Base-by-base conservation (phyloP, 441 rosid genomes). In the Aleurites moluccanus region DNA sequence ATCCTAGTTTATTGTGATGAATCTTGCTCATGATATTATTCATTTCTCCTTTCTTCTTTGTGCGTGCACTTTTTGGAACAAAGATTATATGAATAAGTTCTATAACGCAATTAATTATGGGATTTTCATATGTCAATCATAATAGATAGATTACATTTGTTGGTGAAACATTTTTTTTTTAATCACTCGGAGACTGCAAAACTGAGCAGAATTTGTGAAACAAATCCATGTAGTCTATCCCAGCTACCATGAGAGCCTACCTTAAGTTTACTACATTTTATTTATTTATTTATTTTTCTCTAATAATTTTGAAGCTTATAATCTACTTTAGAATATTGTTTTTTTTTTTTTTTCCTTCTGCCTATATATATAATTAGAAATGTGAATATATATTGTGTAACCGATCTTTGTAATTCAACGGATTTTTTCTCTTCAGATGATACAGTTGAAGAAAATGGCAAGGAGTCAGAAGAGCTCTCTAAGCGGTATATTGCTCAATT, bases 381-480 rank as follows among this genome's bases (percentile, higher is more conserved):
- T 55, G 3, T 55, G 8, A 21, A n/a, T 27, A 55, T 55, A 20
- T 5, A 55, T 14, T 0, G 56, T 18, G 21, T 18, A 52, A 16
- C 21, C 1, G 56, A 15, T 18, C 56, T 52, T 49, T 21, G 0
- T 66, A 7, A 33, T 67, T 69, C 78, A 47, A 33, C 27, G 38
- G 6, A 45, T 35, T 70, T 70, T 80, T 73, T 56, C 28, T 69
- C 35, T 60, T 69, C 72, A 72, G 83, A 77, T 33, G 84, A 42
- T 73, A 55, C 27, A 33, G 75, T 30, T 68, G 85, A 83, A 67
- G 90, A 80, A 59, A 82, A 38, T 14, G 75, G 70, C 62, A 60
- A 76, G 73, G 86, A 84, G 52, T 80, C 93, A 2, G 86, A 87
- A 80, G 93, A 87, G 78, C 86, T 88, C 66, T 83, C 91, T 42